Percentiles rank a stretch among this genome's conserved stretches.
phyloP scores from a whole-genome alignment of 1,139 yeast genomes.

The Yamadazyma diospyri region DNA sequence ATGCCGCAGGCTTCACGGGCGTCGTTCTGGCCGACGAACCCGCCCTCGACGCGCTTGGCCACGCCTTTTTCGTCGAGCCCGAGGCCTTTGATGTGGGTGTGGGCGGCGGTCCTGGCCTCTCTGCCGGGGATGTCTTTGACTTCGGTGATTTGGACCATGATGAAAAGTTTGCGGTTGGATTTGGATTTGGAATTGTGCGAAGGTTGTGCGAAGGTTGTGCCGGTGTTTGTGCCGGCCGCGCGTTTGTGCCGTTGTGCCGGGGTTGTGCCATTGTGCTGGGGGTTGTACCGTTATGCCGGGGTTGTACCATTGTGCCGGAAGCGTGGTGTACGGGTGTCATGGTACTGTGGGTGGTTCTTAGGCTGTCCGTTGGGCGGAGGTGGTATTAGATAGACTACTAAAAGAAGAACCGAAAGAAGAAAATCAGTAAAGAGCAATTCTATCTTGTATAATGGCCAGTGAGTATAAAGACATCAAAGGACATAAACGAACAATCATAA shows the following conservation, averaged over 20 bases:
- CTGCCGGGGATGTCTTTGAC: slow-evolving; percentile 9
- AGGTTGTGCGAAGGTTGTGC: slow-evolving; percentile 1
- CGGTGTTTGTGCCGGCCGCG: not conserved
- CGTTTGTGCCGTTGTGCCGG: not conserved
- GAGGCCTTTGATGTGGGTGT: slow-evolving; percentile 92
- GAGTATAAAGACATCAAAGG: no score
- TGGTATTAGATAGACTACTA: no score
- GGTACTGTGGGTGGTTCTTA: no score
- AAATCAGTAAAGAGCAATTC: no score
- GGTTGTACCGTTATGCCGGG: no score
- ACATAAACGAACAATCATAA: no score
- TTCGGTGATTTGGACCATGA: slow-evolving; percentile 11
- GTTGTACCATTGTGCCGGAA: no score
- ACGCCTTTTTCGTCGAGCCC: slow-evolving; percentile 89
- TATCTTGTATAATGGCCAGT: no score
- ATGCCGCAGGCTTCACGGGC: slow-evolving; percentile 99
- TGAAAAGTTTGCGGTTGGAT: slow-evolving; percentile 1
- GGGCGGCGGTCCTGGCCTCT: slow-evolving; percentile 78
- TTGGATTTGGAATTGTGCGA: not conserved
- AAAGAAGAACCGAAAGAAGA: no score
- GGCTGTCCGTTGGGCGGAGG: no score
- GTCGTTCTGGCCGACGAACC: slow-evolving; percentile 90
- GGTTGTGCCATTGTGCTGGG: no score
- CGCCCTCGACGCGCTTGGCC: slow-evolving; percentile 86
- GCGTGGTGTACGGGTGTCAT: no score